Conservation (phyloP, 2,329 filamentous ascomycete genomes). For the Diaporthe australafricana region DNA sequence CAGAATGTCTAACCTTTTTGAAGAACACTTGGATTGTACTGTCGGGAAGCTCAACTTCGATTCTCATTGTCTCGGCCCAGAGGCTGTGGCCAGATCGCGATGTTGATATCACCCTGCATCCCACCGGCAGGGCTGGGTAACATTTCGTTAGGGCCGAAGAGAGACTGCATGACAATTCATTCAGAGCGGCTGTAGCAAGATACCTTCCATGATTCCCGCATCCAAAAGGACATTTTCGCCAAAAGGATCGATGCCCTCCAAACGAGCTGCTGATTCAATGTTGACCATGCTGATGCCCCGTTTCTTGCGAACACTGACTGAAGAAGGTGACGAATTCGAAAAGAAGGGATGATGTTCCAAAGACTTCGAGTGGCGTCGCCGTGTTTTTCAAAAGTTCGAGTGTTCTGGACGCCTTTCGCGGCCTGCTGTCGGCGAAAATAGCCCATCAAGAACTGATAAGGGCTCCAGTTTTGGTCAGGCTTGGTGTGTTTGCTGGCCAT, state of each 20-base stretch:
- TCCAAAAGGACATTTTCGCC: neutral
- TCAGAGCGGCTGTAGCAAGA: neutral
- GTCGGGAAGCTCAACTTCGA: neutral
- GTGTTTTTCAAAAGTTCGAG: neutral
- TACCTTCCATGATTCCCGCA: neutral
- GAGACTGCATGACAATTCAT: neutral
- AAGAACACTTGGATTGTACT: neutral
- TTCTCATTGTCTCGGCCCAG: neutral
- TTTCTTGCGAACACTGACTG: neutral
- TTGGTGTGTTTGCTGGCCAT: neutral
- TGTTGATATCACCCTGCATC: neutral
- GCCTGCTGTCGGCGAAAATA: neutral
- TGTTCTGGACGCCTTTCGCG: neutral
- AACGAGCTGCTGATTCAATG: neutral
- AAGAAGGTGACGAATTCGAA: neutral
- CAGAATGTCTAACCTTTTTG: neutral
- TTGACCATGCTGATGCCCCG: neutral
- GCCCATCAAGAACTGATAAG: neutral
- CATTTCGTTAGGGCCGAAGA: neutral
- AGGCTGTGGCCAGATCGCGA: neutral
- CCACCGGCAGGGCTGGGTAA: neutral
- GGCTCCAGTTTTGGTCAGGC: neutral
- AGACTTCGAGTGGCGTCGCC: neutral
- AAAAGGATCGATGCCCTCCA: neutral
- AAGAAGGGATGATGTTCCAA: too few species aligned